Evolutionary conservation across 441 rosid genomes (phyloP).

Genomic region (Mallotus repandus): DNA sequence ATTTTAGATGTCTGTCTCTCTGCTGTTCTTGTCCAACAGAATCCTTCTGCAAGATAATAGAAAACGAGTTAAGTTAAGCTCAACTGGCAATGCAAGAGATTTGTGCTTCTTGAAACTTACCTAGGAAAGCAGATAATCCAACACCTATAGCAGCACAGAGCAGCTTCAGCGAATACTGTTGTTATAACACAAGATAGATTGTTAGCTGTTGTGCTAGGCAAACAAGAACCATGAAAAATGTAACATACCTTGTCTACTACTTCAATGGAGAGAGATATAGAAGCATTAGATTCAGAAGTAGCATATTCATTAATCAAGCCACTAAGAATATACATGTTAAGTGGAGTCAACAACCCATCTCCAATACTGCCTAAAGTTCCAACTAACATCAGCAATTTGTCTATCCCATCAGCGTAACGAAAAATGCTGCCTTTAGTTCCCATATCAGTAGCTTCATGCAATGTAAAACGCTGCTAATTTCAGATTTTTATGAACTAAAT

Average conservation of each 20-base stretch:
- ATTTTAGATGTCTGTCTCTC: slow-evolving; percentile 62
- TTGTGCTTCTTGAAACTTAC: slow-evolving; percentile 28
- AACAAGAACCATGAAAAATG: background rate
- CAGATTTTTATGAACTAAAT: no score
- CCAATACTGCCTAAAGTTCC: slow-evolving; percentile 63
- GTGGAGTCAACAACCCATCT: slow-evolving; percentile 58
- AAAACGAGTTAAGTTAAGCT: background rate
- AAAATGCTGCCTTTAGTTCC: slow-evolving; percentile 43
- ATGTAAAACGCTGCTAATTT: background rate
- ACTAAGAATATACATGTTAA: slow-evolving; percentile 46
- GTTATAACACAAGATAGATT: background rate
- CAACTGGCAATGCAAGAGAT: no score
- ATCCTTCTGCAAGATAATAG: slow-evolving; percentile 46
- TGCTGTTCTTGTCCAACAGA: slow-evolving; percentile 68
- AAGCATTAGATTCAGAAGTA: slow-evolving; percentile 23
- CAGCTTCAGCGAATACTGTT: slow-evolving; percentile 51
- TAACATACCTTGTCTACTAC: slow-evolving; percentile 48
- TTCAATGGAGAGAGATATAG: slow-evolving; percentile 24
- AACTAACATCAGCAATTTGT: slow-evolving; percentile 49
- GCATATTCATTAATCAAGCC: slow-evolving; percentile 52
- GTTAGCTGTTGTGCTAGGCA: background rate
- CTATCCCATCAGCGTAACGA: slow-evolving; percentile 40
- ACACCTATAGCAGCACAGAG: slow-evolving; percentile 51
- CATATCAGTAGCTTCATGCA: slow-evolving; percentile 24
- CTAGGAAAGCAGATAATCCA: slow-evolving; percentile 54